Conservation (phyloP, 2,329 filamentous ascomycete species). For the Colletotrichum sp. region DNA sequence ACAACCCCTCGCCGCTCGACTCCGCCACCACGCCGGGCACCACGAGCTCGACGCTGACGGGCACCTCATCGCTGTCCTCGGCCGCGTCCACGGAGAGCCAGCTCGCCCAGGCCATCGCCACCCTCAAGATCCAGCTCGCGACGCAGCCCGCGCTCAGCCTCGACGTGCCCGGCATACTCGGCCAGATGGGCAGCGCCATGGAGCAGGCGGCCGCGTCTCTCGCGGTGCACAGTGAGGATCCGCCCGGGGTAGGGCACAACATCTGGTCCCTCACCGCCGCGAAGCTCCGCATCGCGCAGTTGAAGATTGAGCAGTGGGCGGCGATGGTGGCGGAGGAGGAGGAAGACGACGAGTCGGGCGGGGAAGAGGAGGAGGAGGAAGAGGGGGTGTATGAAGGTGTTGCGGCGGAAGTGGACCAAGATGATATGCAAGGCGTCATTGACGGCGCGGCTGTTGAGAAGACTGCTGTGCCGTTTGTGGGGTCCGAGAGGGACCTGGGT, state of each 20-base stretch:
- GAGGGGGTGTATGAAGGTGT: background rate
- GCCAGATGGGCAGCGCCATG: slow-evolving; percentile 44
- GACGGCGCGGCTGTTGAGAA: background rate
- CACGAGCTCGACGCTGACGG: background rate
- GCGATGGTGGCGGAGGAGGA: slow-evolving; percentile 41
- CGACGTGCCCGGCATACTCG: slow-evolving; percentile 48
- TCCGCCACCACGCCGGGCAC: background rate
- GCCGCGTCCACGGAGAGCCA: background rate
- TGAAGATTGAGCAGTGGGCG: slow-evolving; percentile 52
- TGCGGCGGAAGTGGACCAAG: background rate
- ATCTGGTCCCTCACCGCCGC: slow-evolving; percentile 53
- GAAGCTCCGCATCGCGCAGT: slow-evolving; percentile 49
- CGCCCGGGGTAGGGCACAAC: slow-evolving; percentile 43
- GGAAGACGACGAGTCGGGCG: background rate
- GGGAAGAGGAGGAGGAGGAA: background rate
- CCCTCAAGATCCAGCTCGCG: slow-evolving; percentile 44
- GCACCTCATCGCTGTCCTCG: background rate
- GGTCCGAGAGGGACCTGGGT: background rate
- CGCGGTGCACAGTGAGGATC: slow-evolving; percentile 32
- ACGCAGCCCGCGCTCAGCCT: slow-evolving; percentile 49
- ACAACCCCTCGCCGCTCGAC: background rate
- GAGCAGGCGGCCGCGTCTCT: slow-evolving; percentile 46
- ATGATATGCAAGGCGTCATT: background rate
- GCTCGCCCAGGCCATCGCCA: slow-evolving; percentile 43
- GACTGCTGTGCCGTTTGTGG: background rate